These are phyloP conservation scores for Salvia miltiorrhiza DNA, from an alignment of 257 asterid genomes.

Conservation along the genomic window DNA sequence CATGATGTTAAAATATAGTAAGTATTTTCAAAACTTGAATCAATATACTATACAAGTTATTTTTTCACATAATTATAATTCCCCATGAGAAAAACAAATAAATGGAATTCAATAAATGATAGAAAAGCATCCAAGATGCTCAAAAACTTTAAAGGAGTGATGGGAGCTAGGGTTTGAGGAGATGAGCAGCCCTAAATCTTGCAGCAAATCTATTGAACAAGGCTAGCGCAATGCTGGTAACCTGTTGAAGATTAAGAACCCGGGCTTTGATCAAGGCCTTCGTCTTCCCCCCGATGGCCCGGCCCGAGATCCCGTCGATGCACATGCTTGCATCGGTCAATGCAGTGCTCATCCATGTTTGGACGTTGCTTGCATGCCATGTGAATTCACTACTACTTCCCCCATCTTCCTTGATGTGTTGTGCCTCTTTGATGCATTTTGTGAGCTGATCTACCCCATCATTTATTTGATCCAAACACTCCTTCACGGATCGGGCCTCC, in stretches of 20 bases:
- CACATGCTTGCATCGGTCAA: constrained; percentile 61
- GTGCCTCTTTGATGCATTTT: constrained; percentile 34
- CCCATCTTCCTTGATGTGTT: constrained; percentile 34
- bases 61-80: constrained; percentile 10
- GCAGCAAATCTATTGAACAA: constrained; percentile 67
- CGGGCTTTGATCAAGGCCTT: constrained; percentile 49
- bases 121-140: constrained; percentile 6
- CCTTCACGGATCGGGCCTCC: constrained; percentile 27
- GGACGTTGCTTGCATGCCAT: constrained; percentile 55
- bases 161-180: constrained; percentile 3
- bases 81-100: constrained; percentile 13
- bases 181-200: constrained; percentile 28
- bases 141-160: background rate
- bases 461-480: constrained; percentile 37
- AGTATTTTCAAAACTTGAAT: constrained; percentile 25
- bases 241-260: constrained; percentile 56
- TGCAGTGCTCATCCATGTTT: constrained; percentile 88
- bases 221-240: constrained; percentile 69
- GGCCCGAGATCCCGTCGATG: constrained; percentile 56
- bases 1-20: background rate
- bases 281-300: constrained; percentile 45
- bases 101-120: constrained; percentile 13
- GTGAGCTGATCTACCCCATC: constrained; percentile 46
- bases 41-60: constrained; percentile 21
- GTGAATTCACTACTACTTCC: constrained; percentile 24